Conservation (phyloP, 2,329 filamentous ascomycete species). For the Parastagonospora avenae region DNA sequence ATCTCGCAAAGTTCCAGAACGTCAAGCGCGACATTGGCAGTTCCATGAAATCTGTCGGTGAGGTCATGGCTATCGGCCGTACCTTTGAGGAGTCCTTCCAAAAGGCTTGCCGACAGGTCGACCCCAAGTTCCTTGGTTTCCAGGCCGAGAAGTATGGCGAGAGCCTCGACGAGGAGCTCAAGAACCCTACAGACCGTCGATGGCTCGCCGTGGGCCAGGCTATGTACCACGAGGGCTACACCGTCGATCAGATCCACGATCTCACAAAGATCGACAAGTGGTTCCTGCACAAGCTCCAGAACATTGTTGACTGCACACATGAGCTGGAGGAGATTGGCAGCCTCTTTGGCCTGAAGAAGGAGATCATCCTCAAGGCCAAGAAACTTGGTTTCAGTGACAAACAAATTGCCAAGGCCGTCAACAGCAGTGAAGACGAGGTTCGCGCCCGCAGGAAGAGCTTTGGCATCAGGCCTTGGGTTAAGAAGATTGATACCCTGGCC, state of each 20-base stretch:
- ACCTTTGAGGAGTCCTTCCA: conserved; percentile 99
- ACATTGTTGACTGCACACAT: conserved; percentile 88
- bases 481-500: conserved; percentile 97
- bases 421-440: conserved; percentile 86
- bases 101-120: conserved; percentile 96
- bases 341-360: conserved; percentile 83
- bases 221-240: conserved; percentile 96
- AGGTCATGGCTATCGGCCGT: conserved; percentile 98
- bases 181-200: conserved; percentile 92
- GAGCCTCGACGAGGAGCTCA: conserved; percentile 84
- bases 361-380: conserved; percentile 88
- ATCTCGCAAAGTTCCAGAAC: conserved; percentile 98
- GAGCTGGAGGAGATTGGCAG: conserved; percentile 85
- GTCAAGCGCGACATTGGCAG: conserved; percentile 97
- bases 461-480: conserved; percentile 92
- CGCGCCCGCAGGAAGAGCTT: conserved; percentile 83
- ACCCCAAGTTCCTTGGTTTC: conserved; percentile 89
- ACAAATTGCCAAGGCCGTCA: conserved; percentile 87
- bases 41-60: conserved; percentile 98
- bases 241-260: conserved; percentile 88
- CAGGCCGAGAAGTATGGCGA: conserved; percentile 90
- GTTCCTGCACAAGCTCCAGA: conserved; percentile 98
- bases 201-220: conserved; percentile 98
- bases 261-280: conserved; percentile 99
- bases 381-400: conserved; percentile 97